Evolutionary conservation across 495 filamentous ascomycete species (phyloP).

Genomic region (Penicillium cataractarum): DNA sequence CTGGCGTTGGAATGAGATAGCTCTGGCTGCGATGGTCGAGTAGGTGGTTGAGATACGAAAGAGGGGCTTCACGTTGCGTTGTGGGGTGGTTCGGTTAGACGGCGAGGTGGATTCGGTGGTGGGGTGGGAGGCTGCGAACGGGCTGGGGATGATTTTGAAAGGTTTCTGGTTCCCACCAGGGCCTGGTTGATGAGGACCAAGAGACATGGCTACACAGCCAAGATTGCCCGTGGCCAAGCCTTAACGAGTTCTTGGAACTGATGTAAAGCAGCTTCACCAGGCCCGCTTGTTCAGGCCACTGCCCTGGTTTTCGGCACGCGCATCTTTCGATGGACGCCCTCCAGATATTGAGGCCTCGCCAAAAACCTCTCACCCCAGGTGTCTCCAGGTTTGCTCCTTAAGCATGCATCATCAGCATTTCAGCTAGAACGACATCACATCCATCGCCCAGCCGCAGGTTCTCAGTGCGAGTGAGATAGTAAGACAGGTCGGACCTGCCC

Average conservation of each 20-base stretch:
- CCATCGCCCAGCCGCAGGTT: background rate
- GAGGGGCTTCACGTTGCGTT: no score
- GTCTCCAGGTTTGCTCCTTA: conserved; percentile 2
- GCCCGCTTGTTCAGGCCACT: conserved; percentile 5
- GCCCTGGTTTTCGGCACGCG: background rate
- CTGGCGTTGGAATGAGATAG: no score
- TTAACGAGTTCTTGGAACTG: conserved; percentile 5
- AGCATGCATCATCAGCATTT: conserved; percentile 2
- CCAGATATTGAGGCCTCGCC: background rate
- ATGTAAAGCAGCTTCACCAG: conserved; percentile 7
- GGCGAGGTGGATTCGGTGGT: no score
- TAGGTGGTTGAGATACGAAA: no score
- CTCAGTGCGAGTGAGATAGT: conserved; percentile 4
- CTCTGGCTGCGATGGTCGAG: no score
- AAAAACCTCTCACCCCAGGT: conserved; percentile 3
- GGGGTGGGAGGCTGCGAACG: no score
- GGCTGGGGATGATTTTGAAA: no score
- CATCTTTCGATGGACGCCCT: no score
- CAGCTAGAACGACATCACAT: conserved; percentile 2
- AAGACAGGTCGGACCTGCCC: conserved; percentile 3
- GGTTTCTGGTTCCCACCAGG: no score
- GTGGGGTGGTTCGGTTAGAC: no score
- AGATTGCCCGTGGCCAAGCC: conserved; percentile 3
- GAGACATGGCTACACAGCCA: conserved; percentile 5
- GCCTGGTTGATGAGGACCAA: no score